Conservation (phyloP, 148 eudicot genomes). For the Dysphania ambrosioides region DNA sequence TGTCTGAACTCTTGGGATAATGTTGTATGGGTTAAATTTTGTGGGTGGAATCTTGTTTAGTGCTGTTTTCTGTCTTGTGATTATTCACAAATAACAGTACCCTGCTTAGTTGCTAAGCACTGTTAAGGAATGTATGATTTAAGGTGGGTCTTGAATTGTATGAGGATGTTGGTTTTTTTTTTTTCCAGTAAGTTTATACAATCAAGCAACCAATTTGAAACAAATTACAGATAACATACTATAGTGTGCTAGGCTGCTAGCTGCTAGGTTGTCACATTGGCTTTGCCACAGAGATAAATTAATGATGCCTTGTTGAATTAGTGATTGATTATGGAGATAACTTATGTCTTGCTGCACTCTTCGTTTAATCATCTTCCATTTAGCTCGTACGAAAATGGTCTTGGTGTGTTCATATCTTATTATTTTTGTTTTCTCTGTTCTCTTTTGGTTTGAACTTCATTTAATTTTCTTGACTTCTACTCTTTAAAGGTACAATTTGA, state of each 20-base stretch:
- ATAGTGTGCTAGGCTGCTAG: conserved; percentile 8
- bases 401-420: no score
- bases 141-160: neutral
- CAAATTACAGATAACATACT: neutral
- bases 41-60: neutral
- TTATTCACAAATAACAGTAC: neutral
- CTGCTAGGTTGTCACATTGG: neutral
- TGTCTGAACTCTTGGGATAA: neutral
- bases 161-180: neutral
- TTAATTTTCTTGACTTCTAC: neutral
- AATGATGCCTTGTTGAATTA: neutral
- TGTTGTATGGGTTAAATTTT: neutral
- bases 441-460: neutral
- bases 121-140: neutral
- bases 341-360: no score
- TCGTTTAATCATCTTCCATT: neutral
- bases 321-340: neutral
- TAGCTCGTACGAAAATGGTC: neutral
- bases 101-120: neutral
- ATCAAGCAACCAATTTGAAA: neutral
- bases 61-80: neutral
- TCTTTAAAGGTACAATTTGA: conserved; percentile 8
- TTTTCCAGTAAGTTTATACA: neutral
- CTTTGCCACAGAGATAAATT: neutral
- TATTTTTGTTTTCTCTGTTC: neutral